Evolutionary conservation across 2,329 filamentous ascomycete species (phyloP).

Genomic region (Periconia digitata): DNA sequence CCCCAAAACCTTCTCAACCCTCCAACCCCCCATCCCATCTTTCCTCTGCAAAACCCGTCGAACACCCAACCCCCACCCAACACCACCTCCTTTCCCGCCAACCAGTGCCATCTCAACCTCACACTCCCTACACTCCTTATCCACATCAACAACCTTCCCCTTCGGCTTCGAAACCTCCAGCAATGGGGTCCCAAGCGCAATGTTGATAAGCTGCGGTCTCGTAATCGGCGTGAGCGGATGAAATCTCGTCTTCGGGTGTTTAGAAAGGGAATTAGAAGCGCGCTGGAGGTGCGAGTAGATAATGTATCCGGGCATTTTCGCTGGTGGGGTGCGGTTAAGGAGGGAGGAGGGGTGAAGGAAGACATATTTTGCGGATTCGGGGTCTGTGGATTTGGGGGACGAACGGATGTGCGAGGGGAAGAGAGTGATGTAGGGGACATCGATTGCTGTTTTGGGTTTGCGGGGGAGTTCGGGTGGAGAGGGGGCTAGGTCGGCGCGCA

Average conservation of each 20-base stretch:
- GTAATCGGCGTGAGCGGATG: conserved; percentile 81
- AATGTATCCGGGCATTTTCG: conserved; percentile 75
- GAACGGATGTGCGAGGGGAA: conserved; percentile 63
- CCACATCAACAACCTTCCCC: conserved; percentile 64
- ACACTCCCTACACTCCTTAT: conserved; percentile 64
- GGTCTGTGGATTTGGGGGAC: conserved; percentile 40
- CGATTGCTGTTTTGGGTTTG: conserved; percentile 81
- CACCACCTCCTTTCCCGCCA: conserved; percentile 63
- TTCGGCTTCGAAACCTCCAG: conserved; percentile 87
- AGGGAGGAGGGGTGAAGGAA: conserved; percentile 87
- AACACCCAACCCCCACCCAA: conserved; percentile 84
- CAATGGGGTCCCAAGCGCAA: conserved; percentile 84
- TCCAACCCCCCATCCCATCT: conserved; percentile 69
- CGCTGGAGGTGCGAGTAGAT: conserved; percentile 86
- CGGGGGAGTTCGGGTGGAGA: conserved; percentile 56
- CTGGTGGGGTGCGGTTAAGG: conserved; percentile 60
- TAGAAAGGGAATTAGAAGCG: conserved; percentile 51
- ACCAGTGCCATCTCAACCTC: conserved; percentile 80
- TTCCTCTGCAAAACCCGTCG: conserved; percentile 81
- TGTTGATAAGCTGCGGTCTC: conserved; percentile 70
- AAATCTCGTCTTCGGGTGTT: conserved; percentile 72
- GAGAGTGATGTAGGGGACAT: conserved; percentile 88
- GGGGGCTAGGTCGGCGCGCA: conserved; percentile 84
- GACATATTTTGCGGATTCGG: conserved; percentile 64
- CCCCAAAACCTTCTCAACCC: conserved; percentile 59